phyloP scores from a whole-genome alignment of 1,284 basidiomycete genomes.

The Tilletia caries region DNA sequence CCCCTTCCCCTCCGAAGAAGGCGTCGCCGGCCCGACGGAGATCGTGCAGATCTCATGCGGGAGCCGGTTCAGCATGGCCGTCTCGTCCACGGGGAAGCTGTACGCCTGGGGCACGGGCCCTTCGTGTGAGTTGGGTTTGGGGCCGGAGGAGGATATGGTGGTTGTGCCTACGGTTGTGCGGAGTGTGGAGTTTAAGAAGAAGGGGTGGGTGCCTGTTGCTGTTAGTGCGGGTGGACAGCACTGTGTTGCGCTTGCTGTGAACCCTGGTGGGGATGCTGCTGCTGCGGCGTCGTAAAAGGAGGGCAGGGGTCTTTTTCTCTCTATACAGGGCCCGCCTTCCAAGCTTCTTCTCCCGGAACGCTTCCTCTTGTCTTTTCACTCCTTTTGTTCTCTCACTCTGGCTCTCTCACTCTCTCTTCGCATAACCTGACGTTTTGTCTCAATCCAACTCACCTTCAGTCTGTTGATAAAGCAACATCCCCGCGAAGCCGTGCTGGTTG shows the following conservation, averaged over 20 bases:
- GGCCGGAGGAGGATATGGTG: constrained; percentile 55
- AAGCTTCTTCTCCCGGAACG: no score
- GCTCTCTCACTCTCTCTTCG: no score
- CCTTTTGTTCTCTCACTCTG: no score
- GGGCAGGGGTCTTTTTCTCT: no score
- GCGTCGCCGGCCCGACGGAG: constrained; percentile 60
- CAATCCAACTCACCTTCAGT: no score
- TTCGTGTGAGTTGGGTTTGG: constrained; percentile 58
- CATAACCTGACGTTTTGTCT: no score
- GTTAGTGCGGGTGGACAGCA: constrained; percentile 59
- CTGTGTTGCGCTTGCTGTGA: constrained; percentile 54
- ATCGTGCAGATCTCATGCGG: constrained; percentile 74
- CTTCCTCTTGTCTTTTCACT: no score
- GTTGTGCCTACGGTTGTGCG: constrained; percentile 67
- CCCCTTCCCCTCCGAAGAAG: constrained; percentile 54
- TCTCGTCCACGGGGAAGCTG: constrained; percentile 71
- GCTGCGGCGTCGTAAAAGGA: background rate
- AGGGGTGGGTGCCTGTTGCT: constrained; percentile 55
- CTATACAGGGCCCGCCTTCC: no score
- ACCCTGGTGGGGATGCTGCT: constrained; percentile 20
- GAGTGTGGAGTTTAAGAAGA: constrained; percentile 55
- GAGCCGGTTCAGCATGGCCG: constrained; percentile 75
- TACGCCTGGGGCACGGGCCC: constrained; percentile 83
- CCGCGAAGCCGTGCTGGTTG: no score
- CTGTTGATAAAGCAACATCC: no score